Percentiles rank a stretch among this genome's conserved stretches.
These are phyloP conservation scores for Cytospora mali DNA, from an alignment of 2,329 filamentous ascomycete species.

Conservation along the genomic window DNA sequence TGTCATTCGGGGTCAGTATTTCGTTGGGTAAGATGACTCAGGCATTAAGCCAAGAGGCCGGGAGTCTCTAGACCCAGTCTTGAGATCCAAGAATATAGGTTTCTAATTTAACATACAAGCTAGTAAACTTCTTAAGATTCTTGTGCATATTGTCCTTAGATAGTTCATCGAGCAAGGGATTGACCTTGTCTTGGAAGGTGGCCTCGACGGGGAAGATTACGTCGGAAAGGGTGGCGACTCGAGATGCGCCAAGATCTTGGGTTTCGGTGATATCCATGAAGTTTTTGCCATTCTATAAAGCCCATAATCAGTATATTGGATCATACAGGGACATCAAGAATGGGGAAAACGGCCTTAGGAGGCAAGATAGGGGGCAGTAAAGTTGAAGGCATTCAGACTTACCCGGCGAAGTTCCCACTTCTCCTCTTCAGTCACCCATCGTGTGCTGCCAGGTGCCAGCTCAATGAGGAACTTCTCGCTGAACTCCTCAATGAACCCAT, in stretches of 20 bases:
- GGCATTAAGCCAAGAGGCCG: too few species aligned
- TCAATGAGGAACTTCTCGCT: slow-evolving; percentile 74
- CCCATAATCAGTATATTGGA: background rate
- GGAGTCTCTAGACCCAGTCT: background rate
- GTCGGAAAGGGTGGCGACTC: slow-evolving; percentile 27
- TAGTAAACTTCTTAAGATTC: slow-evolving; percentile 67
- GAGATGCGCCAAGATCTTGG: slow-evolving; percentile 54
- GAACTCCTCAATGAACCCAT: slow-evolving; percentile 37
- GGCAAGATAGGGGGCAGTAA: background rate
- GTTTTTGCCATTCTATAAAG: slow-evolving; percentile 65
- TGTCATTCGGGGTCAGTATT: background rate
- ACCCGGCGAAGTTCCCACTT: slow-evolving; percentile 91
- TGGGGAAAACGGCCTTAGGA: background rate
- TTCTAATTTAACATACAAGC: slow-evolving; percentile 44
- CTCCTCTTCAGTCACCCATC: slow-evolving; percentile 90
- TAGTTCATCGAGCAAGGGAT: slow-evolving; percentile 60
- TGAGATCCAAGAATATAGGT: background rate
- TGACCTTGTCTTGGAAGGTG: slow-evolving; percentile 58
- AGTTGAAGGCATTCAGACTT: slow-evolving; percentile 40
- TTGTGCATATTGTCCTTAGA: slow-evolving; percentile 66
- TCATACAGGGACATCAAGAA: background rate
- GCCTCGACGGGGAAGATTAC: slow-evolving; percentile 59
- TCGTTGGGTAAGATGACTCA: background rate
- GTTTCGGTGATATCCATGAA: slow-evolving; percentile 79
- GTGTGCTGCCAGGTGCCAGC: slow-evolving; percentile 77